A percentile compares a stretch with the other conserved stretches of the same genome.
Evolutionary conservation across 805 yeast genomes (phyloP).

Genomic region (Pichia insulana): DNA sequence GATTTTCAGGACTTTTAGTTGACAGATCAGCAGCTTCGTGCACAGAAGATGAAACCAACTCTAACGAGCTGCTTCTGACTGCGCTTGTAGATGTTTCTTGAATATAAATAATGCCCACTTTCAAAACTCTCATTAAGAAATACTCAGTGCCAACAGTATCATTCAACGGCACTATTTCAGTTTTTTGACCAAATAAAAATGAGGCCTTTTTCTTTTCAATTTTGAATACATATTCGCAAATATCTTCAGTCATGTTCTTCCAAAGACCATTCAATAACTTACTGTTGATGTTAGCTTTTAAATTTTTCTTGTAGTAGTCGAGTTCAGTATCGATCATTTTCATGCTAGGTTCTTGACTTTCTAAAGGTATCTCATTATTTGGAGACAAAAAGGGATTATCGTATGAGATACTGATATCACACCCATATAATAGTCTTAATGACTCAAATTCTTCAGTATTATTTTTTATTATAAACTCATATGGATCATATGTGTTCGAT

Average conservation of each 20-base stretch:
- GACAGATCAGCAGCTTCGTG: not conserved
- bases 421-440: not conserved
- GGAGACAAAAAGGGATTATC: constrained; percentile 20
- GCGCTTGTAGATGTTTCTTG: constrained; percentile 30
- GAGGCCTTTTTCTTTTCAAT: constrained; percentile 20
- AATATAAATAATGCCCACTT: constrained; percentile 31
- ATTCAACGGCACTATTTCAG: constrained; percentile 10
- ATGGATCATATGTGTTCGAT: constrained; percentile 26
- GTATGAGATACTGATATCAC: constrained; percentile 11
- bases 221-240: constrained; percentile 15
- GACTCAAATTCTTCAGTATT: constrained; percentile 16
- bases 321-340: constrained; percentile 8
- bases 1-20: not conserved
- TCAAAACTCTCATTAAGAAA: constrained; percentile 29
- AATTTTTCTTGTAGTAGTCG: constrained; percentile 7
- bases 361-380: not conserved
- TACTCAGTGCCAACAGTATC: constrained; percentile 16
- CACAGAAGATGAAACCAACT: not conserved
- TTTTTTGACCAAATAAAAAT: constrained; percentile 16
- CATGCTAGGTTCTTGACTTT: not conserved
- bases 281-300: constrained; percentile 15
- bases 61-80: constrained; percentile 2
- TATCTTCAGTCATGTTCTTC: constrained; percentile 9
- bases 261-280: constrained; percentile 12
- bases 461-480: constrained; percentile 27